Base-by-base conservation (phyloP, 2,329 filamentous ascomycete genomes). In the Xylaria arbuscula region DNA sequence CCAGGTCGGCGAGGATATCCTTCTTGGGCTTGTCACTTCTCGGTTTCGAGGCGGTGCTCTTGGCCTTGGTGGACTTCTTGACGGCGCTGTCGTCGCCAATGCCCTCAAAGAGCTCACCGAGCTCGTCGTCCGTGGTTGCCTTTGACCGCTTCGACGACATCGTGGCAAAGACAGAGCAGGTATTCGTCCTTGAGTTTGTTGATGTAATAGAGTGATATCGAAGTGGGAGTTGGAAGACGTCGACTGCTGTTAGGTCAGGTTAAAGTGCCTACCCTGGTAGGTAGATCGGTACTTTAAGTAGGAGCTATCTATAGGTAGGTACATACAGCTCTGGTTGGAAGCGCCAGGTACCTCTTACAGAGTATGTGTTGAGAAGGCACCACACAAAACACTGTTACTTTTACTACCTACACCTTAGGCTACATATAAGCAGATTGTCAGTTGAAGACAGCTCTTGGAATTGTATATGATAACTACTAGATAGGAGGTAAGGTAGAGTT, bases 1-100 rank as follows among this genome's bases (percentile, higher is more conserved):
- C 93, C 69, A 98, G 88, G 75, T 98, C 94, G 70, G 94, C 94
- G 47, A 98, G 87, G 66, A 95, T 89, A 78, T 97, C 94, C 74
- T 93, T 87, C 75, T 90, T 86, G 74, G 76, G 73, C 72, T 82
- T 77, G 42, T 74, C 77, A 34, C 74, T 74, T 66, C 78, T 77
- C 60, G 82, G 76, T 78, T 86, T 87, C 72, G 83, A 80, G 62
- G 83, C 79, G 64, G 85, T 81, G 62, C 86, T 85, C 72, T 84
- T 81, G 70, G 84, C 78, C 76, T 86, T 86, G 74, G 79, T 80
- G 19, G 82, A 72, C 77, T 88, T 88, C 76, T 86, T 85, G 69
- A 82, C 72, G 64, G 83, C 81, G 70, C 80, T 77, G 65, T 88
- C 85, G 73, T 86, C 82, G 72, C 84, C 85, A 75, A 92, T 86